Evolutionary conservation across 2,329 filamentous ascomycete genomes (phyloP).

Genomic region (Cladosporium halotolerans): DNA sequence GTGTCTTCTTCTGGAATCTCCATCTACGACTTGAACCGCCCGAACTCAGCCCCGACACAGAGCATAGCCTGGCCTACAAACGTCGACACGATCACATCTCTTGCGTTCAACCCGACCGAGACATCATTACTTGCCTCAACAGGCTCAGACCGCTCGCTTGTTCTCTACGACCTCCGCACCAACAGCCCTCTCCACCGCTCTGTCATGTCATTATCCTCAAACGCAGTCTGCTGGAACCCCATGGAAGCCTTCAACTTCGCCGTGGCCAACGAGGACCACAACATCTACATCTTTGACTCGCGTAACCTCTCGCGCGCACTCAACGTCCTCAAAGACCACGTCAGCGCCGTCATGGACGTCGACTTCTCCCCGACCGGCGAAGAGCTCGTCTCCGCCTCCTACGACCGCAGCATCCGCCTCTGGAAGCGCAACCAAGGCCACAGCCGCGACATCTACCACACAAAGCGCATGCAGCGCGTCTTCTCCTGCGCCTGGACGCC

Average conservation of each 20-base stretch:
- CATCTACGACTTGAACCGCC: constrained; percentile 79
- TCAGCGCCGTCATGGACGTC: constrained; percentile 90
- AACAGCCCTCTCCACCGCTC: constrained; percentile 75
- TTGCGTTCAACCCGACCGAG: constrained; percentile 90
- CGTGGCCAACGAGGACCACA: constrained; percentile 90
- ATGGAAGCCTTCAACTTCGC: constrained; percentile 97
- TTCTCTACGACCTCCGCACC: constrained; percentile 89
- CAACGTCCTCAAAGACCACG: constrained; percentile 86
- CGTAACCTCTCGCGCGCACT: constrained; percentile 79
- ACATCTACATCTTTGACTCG: constrained; percentile 90
- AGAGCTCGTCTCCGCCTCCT: constrained; percentile 83
- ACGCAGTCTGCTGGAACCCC: constrained; percentile 85
- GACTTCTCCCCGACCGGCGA: constrained; percentile 93
- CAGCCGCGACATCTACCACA: constrained; percentile 91
- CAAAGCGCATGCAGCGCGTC: constrained; percentile 94
- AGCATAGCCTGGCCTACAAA: constrained; percentile 80
- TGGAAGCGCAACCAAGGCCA: constrained; percentile 77
- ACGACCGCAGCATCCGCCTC: constrained; percentile 79
- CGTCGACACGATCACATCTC: constrained; percentile 80
- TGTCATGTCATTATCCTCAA: constrained; percentile 73
- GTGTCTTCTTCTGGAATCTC: constrained; percentile 67
- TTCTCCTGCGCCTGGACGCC: constrained; percentile 80
- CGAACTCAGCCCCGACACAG: constrained; percentile 70
- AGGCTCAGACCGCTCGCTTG: constrained; percentile 76
- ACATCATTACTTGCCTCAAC: constrained; percentile 83